These are phyloP conservation scores for Sporobolomyces phaffii DNA, from an alignment of 768 basidiomycete genomes.

Conservation along the genomic window DNA sequence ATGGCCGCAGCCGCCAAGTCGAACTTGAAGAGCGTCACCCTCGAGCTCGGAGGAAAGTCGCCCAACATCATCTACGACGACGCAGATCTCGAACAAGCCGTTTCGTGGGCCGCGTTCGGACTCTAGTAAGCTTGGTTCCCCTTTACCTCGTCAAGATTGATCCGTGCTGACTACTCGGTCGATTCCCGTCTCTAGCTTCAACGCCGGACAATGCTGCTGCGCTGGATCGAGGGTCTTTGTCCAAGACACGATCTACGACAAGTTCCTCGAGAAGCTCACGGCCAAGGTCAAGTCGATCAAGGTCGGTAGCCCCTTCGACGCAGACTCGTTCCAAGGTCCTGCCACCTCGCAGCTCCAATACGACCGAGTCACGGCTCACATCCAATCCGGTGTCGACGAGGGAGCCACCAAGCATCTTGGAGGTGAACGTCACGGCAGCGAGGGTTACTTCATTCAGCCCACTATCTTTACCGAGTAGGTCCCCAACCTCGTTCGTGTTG, in stretches of 20 bases:
- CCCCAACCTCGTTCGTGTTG: no score
- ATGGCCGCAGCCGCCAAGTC: slow-evolving; percentile 71
- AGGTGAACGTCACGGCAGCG: slow-evolving; percentile 57
- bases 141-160: no score
- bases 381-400: slow-evolving; percentile 63
- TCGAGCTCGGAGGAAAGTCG: slow-evolving; percentile 59
- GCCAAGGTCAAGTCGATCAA: slow-evolving; percentile 53
- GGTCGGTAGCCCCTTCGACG: slow-evolving; percentile 65
- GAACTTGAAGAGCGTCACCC: slow-evolving; percentile 77
- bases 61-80: slow-evolving; percentile 56
- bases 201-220: slow-evolving; percentile 70
- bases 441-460: slow-evolving; percentile 59
- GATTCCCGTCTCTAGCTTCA: slow-evolving; percentile 47
- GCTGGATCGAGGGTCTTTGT: slow-evolving; percentile 78
- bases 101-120: slow-evolving; percentile 54
- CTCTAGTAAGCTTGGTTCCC: slow-evolving; percentile 55
- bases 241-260: slow-evolving; percentile 70
- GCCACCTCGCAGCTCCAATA: slow-evolving; percentile 65
- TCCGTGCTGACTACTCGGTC: not conserved
- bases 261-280: slow-evolving; percentile 61
- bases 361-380: slow-evolving; percentile 71
- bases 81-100: slow-evolving; percentile 43
- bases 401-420: slow-evolving; percentile 65
- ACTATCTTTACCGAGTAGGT: slow-evolving; percentile 44
- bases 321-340: slow-evolving; percentile 64